Percentiles rank a stretch among this genome's conserved stretches.
phyloP scores from a whole-genome alignment of 1,284 basidiomycete species.

The Ganoderma lucidum region DNA sequence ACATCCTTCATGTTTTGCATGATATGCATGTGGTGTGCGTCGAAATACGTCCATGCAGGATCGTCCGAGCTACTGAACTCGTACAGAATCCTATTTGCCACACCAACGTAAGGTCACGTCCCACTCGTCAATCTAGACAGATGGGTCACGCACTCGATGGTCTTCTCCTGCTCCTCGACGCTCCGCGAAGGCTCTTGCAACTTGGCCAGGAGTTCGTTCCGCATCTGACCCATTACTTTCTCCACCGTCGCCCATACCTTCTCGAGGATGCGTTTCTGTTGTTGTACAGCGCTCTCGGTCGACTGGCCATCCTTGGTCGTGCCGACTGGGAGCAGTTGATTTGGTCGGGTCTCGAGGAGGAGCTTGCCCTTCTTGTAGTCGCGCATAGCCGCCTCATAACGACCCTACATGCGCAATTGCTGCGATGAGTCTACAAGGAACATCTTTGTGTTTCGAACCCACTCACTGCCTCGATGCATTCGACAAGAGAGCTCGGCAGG shows the following conservation, averaged over 20 bases:
- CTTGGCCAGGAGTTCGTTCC: conserved; percentile 76
- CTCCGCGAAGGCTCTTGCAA: conserved; percentile 82
- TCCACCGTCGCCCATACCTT: conserved; percentile 98
- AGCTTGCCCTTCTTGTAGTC: conserved; percentile 99
- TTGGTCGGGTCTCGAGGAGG: conserved; percentile 87
- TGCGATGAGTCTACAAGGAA: neutral
- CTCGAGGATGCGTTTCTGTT: conserved; percentile 92
- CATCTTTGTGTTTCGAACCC: neutral
- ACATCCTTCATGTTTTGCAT: conserved; percentile 79
- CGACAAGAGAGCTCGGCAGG: conserved; percentile 91
- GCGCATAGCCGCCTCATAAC: conserved; percentile 92
- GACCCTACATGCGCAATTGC: conserved; percentile 61
- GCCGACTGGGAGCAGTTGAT: conserved; percentile 78
- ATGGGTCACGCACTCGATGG: conserved; percentile 77
- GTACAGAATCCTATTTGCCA: conserved; percentile 74
- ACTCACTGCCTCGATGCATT: conserved; percentile 87
- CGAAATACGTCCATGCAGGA: conserved; percentile 94
- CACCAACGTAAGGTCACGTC: neutral
- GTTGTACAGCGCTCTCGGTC: conserved; percentile 66
- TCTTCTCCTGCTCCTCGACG: conserved; percentile 97
- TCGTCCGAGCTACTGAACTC: conserved; percentile 87
- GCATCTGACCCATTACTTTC: conserved; percentile 94
- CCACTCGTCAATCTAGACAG: no score
- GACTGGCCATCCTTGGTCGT: conserved; percentile 60
- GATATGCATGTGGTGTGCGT: conserved; percentile 91